Evolutionary conservation across 2,329 filamentous ascomycete species (phyloP).

Genomic region (Diplodia scrobiculata): DNA sequence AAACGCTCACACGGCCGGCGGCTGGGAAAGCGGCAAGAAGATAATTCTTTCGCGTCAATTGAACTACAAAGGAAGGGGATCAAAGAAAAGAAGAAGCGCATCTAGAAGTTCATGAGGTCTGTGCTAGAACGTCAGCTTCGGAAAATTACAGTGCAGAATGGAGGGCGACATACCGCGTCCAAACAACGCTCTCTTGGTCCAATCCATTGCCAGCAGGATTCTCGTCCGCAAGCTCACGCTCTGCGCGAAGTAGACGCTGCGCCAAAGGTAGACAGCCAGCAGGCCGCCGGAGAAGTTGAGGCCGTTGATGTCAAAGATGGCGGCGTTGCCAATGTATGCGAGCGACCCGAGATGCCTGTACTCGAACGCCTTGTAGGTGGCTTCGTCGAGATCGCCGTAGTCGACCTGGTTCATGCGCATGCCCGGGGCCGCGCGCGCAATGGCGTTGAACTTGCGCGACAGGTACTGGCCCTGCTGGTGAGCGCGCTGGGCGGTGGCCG

Average conservation of each 20-base stretch:
- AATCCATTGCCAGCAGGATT: slow-evolving; percentile 92
- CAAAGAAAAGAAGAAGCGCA: neutral
- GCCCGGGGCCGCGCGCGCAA: slow-evolving; percentile 75
- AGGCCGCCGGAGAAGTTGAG: slow-evolving; percentile 79
- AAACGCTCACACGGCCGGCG: neutral
- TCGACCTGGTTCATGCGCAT: slow-evolving; percentile 76
- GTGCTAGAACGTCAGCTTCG: slow-evolving; percentile 17
- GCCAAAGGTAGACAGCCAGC: slow-evolving; percentile 93
- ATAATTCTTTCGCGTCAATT: neutral
- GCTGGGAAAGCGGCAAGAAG: neutral
- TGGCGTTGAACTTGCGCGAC: slow-evolving; percentile 88
- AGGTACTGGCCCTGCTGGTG: slow-evolving; percentile 96
- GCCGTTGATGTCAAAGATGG: slow-evolving; percentile 87
- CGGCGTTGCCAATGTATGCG: slow-evolving; percentile 94
- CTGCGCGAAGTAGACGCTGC: slow-evolving; percentile 95
- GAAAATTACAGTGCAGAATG: neutral
- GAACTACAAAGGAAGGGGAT: slow-evolving; percentile 5
- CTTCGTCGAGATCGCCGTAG: slow-evolving; percentile 88
- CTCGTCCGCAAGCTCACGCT: slow-evolving; percentile 91
- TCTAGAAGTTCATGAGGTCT: slow-evolving; percentile 43
- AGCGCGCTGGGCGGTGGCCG: slow-evolving; percentile 92
- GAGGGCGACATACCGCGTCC: slow-evolving; percentile 74
- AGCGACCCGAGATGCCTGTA: slow-evolving; percentile 89
- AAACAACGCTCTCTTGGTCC: slow-evolving; percentile 94
- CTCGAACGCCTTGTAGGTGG: slow-evolving; percentile 90